A percentile compares a stretch with the other conserved stretches of the same genome.
Conservation (phyloP, 225 moss, liverwort and hornwort genomes). For the Climacium dendroides region DNA sequence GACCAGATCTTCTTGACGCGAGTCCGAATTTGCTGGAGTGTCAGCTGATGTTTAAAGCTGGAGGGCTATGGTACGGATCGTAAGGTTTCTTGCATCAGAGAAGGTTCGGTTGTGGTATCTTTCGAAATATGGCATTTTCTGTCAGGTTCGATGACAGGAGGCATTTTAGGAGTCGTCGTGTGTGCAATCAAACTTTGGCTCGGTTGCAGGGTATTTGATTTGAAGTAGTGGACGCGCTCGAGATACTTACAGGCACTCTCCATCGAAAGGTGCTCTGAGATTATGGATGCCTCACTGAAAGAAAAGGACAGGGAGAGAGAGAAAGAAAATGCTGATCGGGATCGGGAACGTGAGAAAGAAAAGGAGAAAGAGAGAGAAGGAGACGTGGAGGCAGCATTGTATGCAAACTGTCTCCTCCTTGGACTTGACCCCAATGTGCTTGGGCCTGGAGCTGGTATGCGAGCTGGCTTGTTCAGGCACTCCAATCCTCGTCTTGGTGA, state of each 20-base stretch:
- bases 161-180: not conserved
- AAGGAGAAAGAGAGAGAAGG: slow-evolving; percentile 84
- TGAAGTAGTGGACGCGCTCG: not conserved
- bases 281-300: slow-evolving; percentile 32
- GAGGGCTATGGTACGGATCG: slow-evolving; percentile 9
- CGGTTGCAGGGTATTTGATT: slow-evolving; percentile 5
- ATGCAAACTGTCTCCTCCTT: slow-evolving; percentile 85
- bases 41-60: not conserved
- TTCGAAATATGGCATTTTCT: not conserved
- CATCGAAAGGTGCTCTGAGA: not conserved
- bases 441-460: slow-evolving; percentile 62
- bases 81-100: not conserved
- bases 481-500: slow-evolving; percentile 96
- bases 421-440: slow-evolving; percentile 79
- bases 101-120: not conserved
- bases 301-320: slow-evolving; percentile 61
- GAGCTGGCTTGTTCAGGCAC: slow-evolving; percentile 86
- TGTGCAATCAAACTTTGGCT: not conserved
- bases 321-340: slow-evolving; percentile 66
- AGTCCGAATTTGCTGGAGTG: not conserved
- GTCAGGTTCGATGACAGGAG: not conserved
- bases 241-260: not conserved
- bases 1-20: slow-evolving; percentile 4
- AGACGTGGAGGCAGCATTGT: slow-evolving; percentile 89
- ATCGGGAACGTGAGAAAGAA: slow-evolving; percentile 79